Conservation (phyloP, 768 basidiomycete genomes). For the Leccinum disarticulatum region DNA sequence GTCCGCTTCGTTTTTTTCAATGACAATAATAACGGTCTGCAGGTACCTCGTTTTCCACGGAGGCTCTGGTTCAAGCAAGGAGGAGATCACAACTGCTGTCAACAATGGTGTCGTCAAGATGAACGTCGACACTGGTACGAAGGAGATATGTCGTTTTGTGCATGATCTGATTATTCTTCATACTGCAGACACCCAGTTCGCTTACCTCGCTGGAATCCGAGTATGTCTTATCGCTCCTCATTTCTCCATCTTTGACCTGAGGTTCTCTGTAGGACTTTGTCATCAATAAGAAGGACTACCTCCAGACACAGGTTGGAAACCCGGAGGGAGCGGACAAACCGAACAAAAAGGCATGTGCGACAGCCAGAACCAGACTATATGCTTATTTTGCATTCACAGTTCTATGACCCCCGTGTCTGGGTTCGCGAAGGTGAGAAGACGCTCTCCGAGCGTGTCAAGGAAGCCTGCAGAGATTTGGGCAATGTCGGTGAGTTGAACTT, state of each 20-base stretch:
- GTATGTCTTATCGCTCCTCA: constrained; percentile 35
- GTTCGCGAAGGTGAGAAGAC: constrained; percentile 99
- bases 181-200: constrained; percentile 77
- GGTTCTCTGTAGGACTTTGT: constrained; percentile 69
- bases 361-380: background rate
- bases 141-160: background rate
- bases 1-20: constrained; percentile 26
- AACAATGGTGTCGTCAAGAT: constrained; percentile 95
- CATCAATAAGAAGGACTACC: constrained; percentile 81
- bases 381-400: constrained; percentile 40
- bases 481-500: constrained; percentile 48
- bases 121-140: constrained; percentile 88
- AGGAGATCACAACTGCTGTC: constrained; percentile 93
- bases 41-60: constrained; percentile 99
- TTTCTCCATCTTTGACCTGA: background rate
- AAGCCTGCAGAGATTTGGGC: constrained; percentile 89
- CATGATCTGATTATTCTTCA: constrained; percentile 4
- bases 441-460: constrained; percentile 80
- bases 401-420: constrained; percentile 97
- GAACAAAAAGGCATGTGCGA: constrained; percentile 85
- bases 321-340: constrained; percentile 96
- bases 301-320: constrained; percentile 91
- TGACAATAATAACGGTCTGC: background rate
- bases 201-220: constrained; percentile 85
- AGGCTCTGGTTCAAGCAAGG: constrained; percentile 95